Base-by-base conservation (phyloP, 225 moss, liverwort and hornwort species). In the Climacium dendroides region DNA sequence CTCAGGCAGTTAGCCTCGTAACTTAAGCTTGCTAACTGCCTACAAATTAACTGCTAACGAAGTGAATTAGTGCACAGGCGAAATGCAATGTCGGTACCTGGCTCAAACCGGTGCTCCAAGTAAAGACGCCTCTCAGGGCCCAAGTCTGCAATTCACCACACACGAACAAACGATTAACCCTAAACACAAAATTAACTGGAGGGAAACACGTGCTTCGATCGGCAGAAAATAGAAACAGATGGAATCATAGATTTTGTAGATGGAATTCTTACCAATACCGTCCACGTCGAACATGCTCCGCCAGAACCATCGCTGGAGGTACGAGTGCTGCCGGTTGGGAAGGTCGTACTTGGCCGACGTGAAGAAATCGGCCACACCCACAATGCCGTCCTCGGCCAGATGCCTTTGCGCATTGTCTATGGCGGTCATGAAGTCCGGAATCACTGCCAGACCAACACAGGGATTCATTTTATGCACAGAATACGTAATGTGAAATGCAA, bases 51-150 rank as follows among this genome's bases (percentile, higher is more conserved):
- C 39, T 61, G 61, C 19, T 67, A 26, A 41, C 19, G 41, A 32
- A 55, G 11, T 41, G 55, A 30, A 57, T 5, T 10, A 67, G 57
- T 43, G 69, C 83, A 34, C 7, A 54, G 22, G 37, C 14, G 32
- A 58, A 79, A 50, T 57, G 70, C 26, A 71, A 71, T 50, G 52
- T 83, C 43, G 59, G 52, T 79, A 98, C 98, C 98, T 93, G 99
- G 96, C 84, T 96, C 94, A 45, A 97, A 88, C 87, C 81, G 93
- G 90, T 96, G 96, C 94, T 99, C 99, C 57, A 96, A 86, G 61
- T 99, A 99, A 11, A 96, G 95, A 26, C 99, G 96, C 85, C 97
- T 94, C 79, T 99, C 99, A 10, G 97, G 99, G 20, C 99, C 99
- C 86, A 97, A 93, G 85, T 97, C 94, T 94, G 92, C 39, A 65